Conservation (phyloP, 2,329 filamentous ascomycete genomes). For the Colletotrichum australisinense region DNA sequence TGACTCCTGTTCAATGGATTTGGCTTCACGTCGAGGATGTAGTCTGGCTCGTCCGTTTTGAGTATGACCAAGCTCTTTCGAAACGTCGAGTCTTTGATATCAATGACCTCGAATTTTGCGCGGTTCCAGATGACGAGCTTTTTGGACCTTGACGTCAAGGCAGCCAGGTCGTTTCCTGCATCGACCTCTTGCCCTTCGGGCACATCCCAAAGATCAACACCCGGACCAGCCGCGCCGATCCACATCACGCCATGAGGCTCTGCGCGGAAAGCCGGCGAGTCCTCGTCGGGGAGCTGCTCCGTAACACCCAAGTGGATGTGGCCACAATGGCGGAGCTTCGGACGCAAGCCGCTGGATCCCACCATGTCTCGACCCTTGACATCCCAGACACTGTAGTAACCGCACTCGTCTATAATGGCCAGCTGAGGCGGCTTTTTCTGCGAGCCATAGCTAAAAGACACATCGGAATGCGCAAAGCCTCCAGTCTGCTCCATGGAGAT, state of each 20-base stretch:
- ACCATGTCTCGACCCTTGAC: conserved; percentile 53
- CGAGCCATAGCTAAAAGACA: conserved; percentile 70
- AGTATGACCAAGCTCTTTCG: conserved; percentile 40
- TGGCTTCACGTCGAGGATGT: conserved; percentile 66
- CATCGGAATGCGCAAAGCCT: conserved; percentile 68
- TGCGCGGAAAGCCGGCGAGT: conserved; percentile 41
- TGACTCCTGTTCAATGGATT: conserved; percentile 59
- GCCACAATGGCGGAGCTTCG: conserved; percentile 52
- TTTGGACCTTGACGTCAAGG: conserved; percentile 26
- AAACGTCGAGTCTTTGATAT: conserved; percentile 47
- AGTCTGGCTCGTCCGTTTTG: conserved; percentile 44
- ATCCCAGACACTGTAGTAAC: conserved; percentile 77
- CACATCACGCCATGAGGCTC: conserved; percentile 57
- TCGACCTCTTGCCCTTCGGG: conserved; percentile 25
- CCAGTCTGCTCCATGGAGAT: conserved; percentile 66
- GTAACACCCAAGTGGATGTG: conserved; percentile 55
- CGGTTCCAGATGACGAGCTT: conserved; percentile 51
- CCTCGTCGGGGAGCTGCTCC: conserved; percentile 44
- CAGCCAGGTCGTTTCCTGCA: conserved; percentile 18
- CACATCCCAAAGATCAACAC: conserved; percentile 40
- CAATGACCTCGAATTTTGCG: conserved; percentile 47
- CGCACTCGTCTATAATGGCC: conserved; percentile 72
- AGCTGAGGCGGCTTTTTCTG: conserved; percentile 67
- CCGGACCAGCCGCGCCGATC: conserved; percentile 45
- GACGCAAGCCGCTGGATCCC: conserved; percentile 47